Percentiles rank a stretch among this genome's conserved stretches.
These are phyloP conservation scores for Mucor racemosus DNA, from an alignment of 371 early-diverging fungal species.

Conservation along the genomic window DNA sequence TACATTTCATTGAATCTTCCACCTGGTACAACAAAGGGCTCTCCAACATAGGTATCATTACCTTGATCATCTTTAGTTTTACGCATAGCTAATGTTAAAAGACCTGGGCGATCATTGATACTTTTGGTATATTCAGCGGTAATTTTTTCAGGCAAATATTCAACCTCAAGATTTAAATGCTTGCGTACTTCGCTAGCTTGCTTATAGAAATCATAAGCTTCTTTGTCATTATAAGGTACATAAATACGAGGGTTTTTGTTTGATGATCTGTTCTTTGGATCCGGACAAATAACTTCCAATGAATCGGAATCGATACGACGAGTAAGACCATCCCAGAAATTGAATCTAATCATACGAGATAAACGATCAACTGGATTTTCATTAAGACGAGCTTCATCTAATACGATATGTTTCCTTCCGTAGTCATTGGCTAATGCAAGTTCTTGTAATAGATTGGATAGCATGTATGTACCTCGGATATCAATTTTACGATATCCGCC, in stretches of 20 bases:
- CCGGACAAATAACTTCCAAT: conserved; percentile 87
- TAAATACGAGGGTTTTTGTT: conserved; percentile 88
- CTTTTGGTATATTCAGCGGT: conserved; percentile 91
- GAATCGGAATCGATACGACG: conserved; percentile 93
- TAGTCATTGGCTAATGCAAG: conserved; percentile 89
- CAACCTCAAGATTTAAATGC: conserved; percentile 82
- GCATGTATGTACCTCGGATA: conserved; percentile 93
- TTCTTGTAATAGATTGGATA: conserved; percentile 94
- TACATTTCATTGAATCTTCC: conserved; percentile 99
- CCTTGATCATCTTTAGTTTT: conserved; percentile 60
- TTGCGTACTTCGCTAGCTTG: conserved; percentile 66
- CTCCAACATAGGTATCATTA: conserved; percentile 64
- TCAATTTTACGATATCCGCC: conserved; percentile 88
- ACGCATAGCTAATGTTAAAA: conserved; percentile 86
- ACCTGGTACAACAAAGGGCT: conserved; percentile 97
- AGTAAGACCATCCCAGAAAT: conserved; percentile 95
- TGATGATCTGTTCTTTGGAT: conserved; percentile 90
- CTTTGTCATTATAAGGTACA: conserved; percentile 82
- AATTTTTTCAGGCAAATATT: conserved; percentile 82
- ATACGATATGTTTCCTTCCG: conserved; percentile 82
- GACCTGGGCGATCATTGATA: conserved; percentile 88
- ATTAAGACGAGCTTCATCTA: conserved; percentile 87
- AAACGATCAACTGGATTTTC: conserved; percentile 95
- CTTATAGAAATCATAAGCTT: conserved; percentile 81
- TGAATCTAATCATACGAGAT: conserved; percentile 86